Evolutionary conservation across 2,329 filamentous ascomycete species (phyloP), one percentile per base, ranked within the genome.

Genomic region (Bipolaris zeicola): DNA sequence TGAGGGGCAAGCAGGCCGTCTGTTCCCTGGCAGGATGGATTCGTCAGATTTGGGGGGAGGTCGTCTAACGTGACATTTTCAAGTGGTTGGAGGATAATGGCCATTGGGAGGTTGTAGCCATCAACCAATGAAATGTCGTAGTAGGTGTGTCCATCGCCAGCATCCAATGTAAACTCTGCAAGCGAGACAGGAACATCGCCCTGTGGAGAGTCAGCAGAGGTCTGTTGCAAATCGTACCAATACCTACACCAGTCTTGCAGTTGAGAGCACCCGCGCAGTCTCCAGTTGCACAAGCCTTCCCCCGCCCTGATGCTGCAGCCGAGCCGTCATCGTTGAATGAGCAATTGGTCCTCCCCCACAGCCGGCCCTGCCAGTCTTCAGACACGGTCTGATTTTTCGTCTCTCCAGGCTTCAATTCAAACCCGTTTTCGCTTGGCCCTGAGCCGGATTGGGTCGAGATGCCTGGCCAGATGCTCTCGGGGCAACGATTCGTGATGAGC

Each of bases 41-140:
- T 93, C 49, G 88, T 90, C 20, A 91, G 81, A 67, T 92, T 92
- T 7, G 89, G 88, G 11, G 90, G 89, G 56, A 93, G 87, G 52
- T 80, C 77, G 48, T 80, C 76, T 7, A 89, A 82, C 1, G 80
- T 82, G 6, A 83, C 82, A 65, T 90, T 87, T 51, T 83, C 81
- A 20, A 87, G 83, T 10, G 77, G 71, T 42, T 79, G 70, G 22
- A 81, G 68, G 20, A 82, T 74, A 36, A 84, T 85, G 28, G 85
- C 88, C 60, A 93, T 72, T 1, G 89, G 89, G 1, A 94, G 77
- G 70, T 94, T 94, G 82, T 94, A 94, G 46, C 91, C 91, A 70
- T 95, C 91, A 20, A 95, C 91, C 2, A 94, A 81, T 38, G 89
- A 92, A 61, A 95, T 90, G 74, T 95, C 91, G 77, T 93, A 94